phyloP scores from a whole-genome alignment of 306 rosid species.

The Hippophae gyantsensis region DNA sequence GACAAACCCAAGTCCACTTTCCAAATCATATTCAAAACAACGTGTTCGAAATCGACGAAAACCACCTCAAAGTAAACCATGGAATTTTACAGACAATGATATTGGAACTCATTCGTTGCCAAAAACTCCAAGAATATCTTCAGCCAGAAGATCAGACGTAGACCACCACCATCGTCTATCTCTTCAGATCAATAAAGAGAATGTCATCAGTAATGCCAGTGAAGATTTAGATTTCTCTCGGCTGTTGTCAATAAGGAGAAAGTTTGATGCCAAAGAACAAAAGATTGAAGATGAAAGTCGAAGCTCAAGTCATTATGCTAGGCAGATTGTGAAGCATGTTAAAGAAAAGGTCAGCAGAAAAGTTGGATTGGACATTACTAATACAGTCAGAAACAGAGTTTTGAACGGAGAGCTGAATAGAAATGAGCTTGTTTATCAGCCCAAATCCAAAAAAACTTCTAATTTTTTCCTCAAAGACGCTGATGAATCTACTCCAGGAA shows the following conservation, averaged over 20 bases:
- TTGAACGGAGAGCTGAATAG: constrained; percentile 33
- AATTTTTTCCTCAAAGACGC: constrained; percentile 18
- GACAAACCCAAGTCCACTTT: constrained; percentile 20
- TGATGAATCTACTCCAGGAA: constrained; percentile 36
- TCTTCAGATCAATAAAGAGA: constrained; percentile 74
- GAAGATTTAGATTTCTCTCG: constrained; percentile 43
- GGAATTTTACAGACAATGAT: constrained; percentile 27
- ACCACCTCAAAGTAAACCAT: constrained; percentile 23
- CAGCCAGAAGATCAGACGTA: constrained; percentile 57
- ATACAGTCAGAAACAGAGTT: constrained; percentile 36
- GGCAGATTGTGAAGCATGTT: constrained; percentile 66
- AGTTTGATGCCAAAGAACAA: background rate
- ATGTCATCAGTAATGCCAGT: constrained; percentile 1
- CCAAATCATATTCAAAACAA: constrained; percentile 12
- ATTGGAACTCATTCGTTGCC: constrained; percentile 48
- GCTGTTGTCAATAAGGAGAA: constrained; percentile 33
- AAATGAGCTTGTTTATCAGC: constrained; percentile 27
- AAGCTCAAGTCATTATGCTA: constrained; percentile 52
- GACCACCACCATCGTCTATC: constrained; percentile 60
- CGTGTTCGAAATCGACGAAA: constrained; percentile 17
- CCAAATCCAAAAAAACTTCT: constrained; percentile 30
- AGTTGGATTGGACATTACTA: constrained; percentile 71
- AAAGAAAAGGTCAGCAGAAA: constrained; percentile 57
- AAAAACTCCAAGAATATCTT: constrained; percentile 66
- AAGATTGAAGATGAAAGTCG: constrained; percentile 24